Percentiles rank a stretch among this genome's conserved stretches.
Conservation (phyloP, 2,329 filamentous ascomycete genomes). For the Talaromyces sp. region DNA sequence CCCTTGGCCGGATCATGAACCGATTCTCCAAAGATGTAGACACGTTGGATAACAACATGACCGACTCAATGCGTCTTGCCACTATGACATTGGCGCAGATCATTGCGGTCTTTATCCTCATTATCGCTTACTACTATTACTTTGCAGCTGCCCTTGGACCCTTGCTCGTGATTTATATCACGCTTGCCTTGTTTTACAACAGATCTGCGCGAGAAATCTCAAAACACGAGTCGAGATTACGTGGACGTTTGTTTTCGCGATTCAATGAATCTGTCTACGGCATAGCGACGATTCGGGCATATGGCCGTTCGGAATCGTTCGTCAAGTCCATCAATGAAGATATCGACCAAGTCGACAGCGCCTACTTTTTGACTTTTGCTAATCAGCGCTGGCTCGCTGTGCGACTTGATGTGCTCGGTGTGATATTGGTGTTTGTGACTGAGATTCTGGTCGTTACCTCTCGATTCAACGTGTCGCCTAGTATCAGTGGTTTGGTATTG, state of each 20-base stretch:
- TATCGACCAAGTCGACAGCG: slow-evolving; percentile 88
- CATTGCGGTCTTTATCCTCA: slow-evolving; percentile 72
- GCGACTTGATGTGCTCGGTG: slow-evolving; percentile 80
- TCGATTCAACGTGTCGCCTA: slow-evolving; percentile 59
- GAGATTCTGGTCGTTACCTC: slow-evolving; percentile 75
- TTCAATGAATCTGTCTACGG: slow-evolving; percentile 77
- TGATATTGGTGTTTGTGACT: slow-evolving; percentile 77
- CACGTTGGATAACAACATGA: slow-evolving; percentile 84
- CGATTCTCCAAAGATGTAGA: slow-evolving; percentile 88
- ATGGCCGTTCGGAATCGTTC: slow-evolving; percentile 76
- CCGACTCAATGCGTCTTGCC: slow-evolving; percentile 85
- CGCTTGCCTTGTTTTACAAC: slow-evolving; percentile 78
- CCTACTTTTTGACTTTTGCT: slow-evolving; percentile 91
- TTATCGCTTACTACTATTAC: slow-evolving; percentile 85
- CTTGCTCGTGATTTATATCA: slow-evolving; percentile 69
- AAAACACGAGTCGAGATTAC: slow-evolving; percentile 78
- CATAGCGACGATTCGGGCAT: slow-evolving; percentile 81
- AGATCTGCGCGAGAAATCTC: slow-evolving; percentile 85
- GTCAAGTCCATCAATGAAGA: slow-evolving; percentile 62
- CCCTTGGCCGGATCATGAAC: slow-evolving; percentile 84
- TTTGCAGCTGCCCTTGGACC: slow-evolving; percentile 61
- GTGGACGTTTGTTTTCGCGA: slow-evolving; percentile 69
- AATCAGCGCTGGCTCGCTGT: slow-evolving; percentile 92
- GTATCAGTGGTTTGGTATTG: slow-evolving; percentile 82
- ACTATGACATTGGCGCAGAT: slow-evolving; percentile 76